phyloP scores from a whole-genome alignment of 2,329 filamentous ascomycete species.

The Chaetomium sp. region DNA sequence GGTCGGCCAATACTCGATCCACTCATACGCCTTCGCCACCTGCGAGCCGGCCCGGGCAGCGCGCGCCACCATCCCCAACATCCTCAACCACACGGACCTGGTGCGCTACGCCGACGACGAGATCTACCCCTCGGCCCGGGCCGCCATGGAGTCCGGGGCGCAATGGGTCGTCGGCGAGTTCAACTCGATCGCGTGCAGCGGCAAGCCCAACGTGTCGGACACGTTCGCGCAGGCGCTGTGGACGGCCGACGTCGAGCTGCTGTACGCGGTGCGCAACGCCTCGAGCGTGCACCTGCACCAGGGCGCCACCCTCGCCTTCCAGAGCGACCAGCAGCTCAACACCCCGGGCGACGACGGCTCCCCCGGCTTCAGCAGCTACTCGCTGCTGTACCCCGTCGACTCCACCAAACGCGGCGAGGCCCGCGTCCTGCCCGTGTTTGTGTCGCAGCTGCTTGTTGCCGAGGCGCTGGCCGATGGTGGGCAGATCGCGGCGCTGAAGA shows the following conservation, averaged over 20 bases:
- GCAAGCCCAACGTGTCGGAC: conserved; percentile 44
- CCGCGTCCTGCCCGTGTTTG: conserved; percentile 30
- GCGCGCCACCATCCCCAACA: conserved; percentile 29
- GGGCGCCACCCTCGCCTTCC: conserved; percentile 30
- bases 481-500: conserved; percentile 26
- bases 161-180: conserved; percentile 43
- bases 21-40: conserved; percentile 32
- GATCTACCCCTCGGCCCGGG: conserved; percentile 30
- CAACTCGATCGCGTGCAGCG: conserved; percentile 46
- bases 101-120: conserved; percentile 28
- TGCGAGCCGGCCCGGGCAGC: conserved; percentile 28
- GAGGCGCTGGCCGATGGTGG: conserved; percentile 25
- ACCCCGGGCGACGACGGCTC: conserved; percentile 31
- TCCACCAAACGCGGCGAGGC: conserved; percentile 28
- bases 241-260: conserved; percentile 43
- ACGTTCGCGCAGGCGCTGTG: conserved; percentile 46
- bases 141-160: conserved; percentile 27
- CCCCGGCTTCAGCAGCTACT: conserved; percentile 30
- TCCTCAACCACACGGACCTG: conserved; percentile 32
- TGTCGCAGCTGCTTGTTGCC: conserved; percentile 28
- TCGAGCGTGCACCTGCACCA: conserved; percentile 42
- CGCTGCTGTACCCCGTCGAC: conserved; percentile 28
- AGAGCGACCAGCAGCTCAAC: conserved; percentile 33
- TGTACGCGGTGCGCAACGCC: conserved; percentile 44
- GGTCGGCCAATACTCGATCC: conserved; percentile 32